Evolutionary conservation across 2,329 filamentous ascomycete species (phyloP), one percentile per base, ranked within the genome.

Genomic region (Fusarium sp.): DNA sequence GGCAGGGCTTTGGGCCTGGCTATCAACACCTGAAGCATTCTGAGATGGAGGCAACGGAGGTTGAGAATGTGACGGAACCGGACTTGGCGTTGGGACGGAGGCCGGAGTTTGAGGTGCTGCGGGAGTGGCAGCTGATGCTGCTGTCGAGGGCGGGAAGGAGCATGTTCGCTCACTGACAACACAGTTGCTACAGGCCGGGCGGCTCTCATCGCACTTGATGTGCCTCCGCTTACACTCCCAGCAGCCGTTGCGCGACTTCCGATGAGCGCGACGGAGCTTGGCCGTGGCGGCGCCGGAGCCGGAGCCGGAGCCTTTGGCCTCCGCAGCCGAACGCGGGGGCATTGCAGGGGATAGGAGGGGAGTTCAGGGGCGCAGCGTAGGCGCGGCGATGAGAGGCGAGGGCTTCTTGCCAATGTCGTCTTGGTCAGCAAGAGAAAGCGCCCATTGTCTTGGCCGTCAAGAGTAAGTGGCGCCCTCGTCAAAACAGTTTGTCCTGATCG

Each of bases 121-220:
- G 16, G 48, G 25, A 16, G 68, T 43, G 10, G 73, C 30, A 10
- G 67, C 48, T 11, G 58, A 34, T 14, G 65, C 45, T 20, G 57
- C 27, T 16, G 54, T 34, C 13, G 48, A 56, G 34, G 66, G 63
- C 9, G 80, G 81, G 52, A 82, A 86, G 0, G 82, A 81, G 67
- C 84, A 86, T 8, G 69, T 66, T 8, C 82, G 78, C 59, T 84
- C 80, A 45, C 81, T 81, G 50, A 82, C 81, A 23, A 79, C 74
- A 72, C 85, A 86, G 67, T 85, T 84, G 52, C 79, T 80, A 68
- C 85, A 86, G 1, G 79, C 67, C 2, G 85, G 85, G 5, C 80
- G 81, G 9, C 71, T 80, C 75, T 86, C 84, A 64, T 87, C 85
- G 77, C 85, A 86, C 39, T 84, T 84, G 64, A 84, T 84, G 52